Evolutionary conservation across 208 protist species (phyloP), one percentile per base, ranked within the genome.

Genomic region (Leishmania gerbilli): DNA sequence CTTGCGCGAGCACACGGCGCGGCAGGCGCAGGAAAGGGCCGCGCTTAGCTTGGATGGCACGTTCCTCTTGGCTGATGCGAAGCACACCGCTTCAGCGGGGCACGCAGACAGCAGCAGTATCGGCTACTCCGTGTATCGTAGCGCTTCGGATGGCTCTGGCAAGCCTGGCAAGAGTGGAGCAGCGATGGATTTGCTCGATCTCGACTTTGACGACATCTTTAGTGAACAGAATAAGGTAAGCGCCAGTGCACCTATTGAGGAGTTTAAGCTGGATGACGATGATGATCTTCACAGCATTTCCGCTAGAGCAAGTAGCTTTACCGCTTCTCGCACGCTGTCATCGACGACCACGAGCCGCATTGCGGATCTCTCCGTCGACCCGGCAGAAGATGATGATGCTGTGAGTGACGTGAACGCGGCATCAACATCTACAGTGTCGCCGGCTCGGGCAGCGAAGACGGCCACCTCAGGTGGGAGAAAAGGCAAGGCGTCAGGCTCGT

Each of bases 201-300:
- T 95, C 17, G 83, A 95, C 72, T 93, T 97, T 74, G 93, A 97
- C 82, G 92, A 95, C 53, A 93, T 95, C 68, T 95, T 97, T 74
- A 87, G 86, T 19, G 42, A 74, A 9, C 64, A 72, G n/a, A 34
- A 24, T 19, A 67, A 65, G 42, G 40, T 6, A 19, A 37, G 65
- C 51, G 13, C 49, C 62, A 64, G 65, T 13, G 37, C 76, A 34
- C 64, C 76, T 49, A 87, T 85, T n/a, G 47, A 68, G 68, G 84
- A 90, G 79, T 88, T 90, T 51, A 69, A 78, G 31, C 31, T 90
- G 40, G 86, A 87, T 62, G 74, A 74, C 74, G 60, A 76, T 8
- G 62, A 65, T 17, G n/a, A 76, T 42, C 65, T 9, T 21, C 19
- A 37, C 40, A 75, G 56, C 45, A 56, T 17, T 45, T 8, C 37